A percentile compares a stretch with the other conserved stretches of the same genome.
Evolutionary conservation across 352 stramenopile species (phyloP).

Genomic region (Phytophthora parvispora): DNA sequence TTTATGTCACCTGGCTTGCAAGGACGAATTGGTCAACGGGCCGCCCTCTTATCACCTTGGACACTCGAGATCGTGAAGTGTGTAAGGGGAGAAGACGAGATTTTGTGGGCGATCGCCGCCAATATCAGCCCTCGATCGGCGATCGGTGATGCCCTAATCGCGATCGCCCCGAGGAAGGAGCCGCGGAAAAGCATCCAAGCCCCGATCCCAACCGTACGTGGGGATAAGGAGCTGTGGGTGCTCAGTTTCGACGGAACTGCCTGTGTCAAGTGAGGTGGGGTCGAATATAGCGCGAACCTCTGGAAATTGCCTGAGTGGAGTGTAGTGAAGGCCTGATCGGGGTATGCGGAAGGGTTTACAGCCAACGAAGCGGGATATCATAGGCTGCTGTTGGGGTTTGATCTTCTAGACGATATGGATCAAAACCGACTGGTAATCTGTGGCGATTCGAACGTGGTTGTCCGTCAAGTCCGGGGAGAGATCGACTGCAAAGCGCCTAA

Average conservation of each 20-base stretch:
- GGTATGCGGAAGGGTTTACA: background rate
- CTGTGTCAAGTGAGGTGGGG: background rate
- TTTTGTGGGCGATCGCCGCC: background rate
- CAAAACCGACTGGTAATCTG: background rate
- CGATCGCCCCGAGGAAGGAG: conserved; percentile 5
- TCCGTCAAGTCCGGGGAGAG: conserved; percentile 7
- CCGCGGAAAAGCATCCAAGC: background rate
- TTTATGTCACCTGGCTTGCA: conserved; percentile 4
- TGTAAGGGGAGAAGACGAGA: conserved; percentile 4
- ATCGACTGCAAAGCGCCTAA: conserved; percentile 13
- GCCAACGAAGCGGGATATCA: conserved; percentile 5
- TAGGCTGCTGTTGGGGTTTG: background rate
- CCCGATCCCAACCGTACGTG: background rate
- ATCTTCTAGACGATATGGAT: background rate
- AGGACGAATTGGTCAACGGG: background rate
- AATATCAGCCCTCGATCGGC: background rate
- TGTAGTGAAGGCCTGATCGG: background rate
- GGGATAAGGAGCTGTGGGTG: background rate
- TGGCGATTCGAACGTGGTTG: conserved; percentile 4
- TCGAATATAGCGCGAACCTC: background rate
- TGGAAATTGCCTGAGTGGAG: background rate
- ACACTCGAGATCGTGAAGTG: conserved; percentile 12
- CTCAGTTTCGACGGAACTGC: conserved; percentile 4
- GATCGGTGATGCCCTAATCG: background rate
- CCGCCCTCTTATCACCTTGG: background rate